These are phyloP conservation scores for Alnus rubra DNA, from an alignment of 306 rosid species.

Conservation along the genomic window DNA sequence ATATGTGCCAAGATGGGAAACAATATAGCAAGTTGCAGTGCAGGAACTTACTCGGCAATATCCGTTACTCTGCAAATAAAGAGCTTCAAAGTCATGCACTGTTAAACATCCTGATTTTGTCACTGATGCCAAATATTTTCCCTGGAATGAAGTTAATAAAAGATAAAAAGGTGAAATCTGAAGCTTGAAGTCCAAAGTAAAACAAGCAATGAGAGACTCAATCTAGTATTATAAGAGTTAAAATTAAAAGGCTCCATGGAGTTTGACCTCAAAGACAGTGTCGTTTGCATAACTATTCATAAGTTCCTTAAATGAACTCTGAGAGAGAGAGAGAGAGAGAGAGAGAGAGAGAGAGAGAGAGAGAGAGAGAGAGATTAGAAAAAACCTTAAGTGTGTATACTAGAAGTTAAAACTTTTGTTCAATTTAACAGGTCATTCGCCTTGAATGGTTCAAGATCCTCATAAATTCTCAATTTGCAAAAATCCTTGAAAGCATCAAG, in stretches of 20 bases:
- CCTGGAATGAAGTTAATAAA: slow-evolving; percentile 40
- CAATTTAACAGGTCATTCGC: neutral
- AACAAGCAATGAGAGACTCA: too few species aligned
- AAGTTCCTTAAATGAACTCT: neutral
- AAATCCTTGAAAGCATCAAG: too few species aligned
- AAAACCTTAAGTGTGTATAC: neutral
- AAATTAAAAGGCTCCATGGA: too few species aligned
- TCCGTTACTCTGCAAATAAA: slow-evolving; percentile 56
- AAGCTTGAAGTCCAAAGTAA: neutral
- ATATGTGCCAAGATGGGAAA: neutral
- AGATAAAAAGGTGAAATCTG: slow-evolving; percentile 8
- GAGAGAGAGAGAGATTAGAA: neutral
- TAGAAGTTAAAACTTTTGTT: neutral
- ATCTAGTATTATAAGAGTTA: too few species aligned
- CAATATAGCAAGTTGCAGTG: neutral
- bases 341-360: neutral
- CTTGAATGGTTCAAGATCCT: neutral
- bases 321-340: too few species aligned
- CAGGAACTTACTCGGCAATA: slow-evolving; percentile 37
- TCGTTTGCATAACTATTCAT: neutral
- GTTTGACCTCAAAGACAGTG: too few species aligned
- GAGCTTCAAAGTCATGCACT: slow-evolving; percentile 78
- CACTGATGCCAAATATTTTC: slow-evolving; percentile 80
- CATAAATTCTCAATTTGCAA: too few species aligned
- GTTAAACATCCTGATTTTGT: slow-evolving; percentile 81